Evolutionary conservation across 192 early-diverging fungal genomes (phyloP).

Genomic region (Podila epigama): DNA sequence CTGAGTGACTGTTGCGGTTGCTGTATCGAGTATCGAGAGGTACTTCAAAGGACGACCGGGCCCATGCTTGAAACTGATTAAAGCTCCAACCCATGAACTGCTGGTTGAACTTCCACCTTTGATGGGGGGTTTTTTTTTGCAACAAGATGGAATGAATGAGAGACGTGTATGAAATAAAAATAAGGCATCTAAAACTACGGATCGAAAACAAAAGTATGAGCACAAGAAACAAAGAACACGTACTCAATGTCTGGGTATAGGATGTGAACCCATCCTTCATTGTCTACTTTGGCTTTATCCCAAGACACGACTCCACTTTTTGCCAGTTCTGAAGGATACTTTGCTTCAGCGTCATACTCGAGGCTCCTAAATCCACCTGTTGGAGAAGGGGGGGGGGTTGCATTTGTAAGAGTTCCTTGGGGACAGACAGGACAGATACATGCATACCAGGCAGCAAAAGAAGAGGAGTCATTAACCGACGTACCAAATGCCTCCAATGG

Average conservation of each 20-base stretch:
- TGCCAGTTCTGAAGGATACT: constrained; percentile 74
- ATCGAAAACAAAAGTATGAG: background rate
- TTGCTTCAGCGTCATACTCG: constrained; percentile 50
- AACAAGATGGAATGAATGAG: background rate
- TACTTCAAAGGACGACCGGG: constrained; percentile 35
- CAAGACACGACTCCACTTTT: constrained; percentile 66
- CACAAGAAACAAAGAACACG: background rate
- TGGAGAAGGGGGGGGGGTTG: background rate
- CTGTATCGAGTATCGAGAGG: background rate
- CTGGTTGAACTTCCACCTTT: constrained; percentile 69
- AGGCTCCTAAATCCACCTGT: constrained; percentile 72
- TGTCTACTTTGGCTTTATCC: constrained; percentile 56
- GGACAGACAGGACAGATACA: too few relatives aligned
- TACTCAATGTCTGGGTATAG: constrained; percentile 55
- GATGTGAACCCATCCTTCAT: constrained; percentile 61
- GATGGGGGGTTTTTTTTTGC: constrained; percentile 7
- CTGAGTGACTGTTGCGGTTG: background rate
- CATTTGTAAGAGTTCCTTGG: background rate
- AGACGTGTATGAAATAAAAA: background rate
- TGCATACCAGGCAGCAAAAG: background rate
- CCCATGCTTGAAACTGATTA: constrained; percentile 62
- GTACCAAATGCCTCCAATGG: constrained; percentile 75
- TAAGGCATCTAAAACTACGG: background rate
- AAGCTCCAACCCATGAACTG: constrained; percentile 63
- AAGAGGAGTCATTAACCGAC: background rate